Conservation (phyloP, 257 asterid species). For the Solanum gracilifrons region DNA sequence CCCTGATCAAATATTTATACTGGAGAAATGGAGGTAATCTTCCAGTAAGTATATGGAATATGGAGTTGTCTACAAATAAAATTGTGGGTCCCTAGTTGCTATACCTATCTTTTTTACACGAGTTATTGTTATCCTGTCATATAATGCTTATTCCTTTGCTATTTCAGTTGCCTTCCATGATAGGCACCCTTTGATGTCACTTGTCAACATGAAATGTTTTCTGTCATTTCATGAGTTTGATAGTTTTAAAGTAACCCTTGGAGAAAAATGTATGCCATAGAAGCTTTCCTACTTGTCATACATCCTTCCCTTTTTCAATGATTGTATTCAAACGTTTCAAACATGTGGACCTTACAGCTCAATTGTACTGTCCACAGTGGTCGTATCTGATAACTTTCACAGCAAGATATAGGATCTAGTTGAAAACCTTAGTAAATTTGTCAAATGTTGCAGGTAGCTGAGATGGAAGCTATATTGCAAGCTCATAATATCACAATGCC, state of each 20-base stretch:
- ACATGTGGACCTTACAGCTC: not conserved
- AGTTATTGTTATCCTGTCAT: not conserved
- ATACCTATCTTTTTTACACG: not conserved
- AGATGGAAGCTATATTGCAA: conserved; percentile 78
- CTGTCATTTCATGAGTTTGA: not conserved
- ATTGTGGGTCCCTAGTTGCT: not conserved
- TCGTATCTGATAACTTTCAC: not conserved
- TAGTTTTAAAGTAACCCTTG: not conserved
- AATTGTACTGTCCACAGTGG: not conserved
- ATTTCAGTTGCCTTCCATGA: not conserved
- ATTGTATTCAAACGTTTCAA: not conserved
- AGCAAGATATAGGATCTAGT: not conserved
- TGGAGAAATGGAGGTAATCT: not conserved
- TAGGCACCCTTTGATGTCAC: not conserved
- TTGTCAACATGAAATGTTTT: not conserved
- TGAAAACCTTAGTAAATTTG: not conserved
- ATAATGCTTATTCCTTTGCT: not conserved
- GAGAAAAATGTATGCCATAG: not conserved
- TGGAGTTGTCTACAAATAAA: not conserved
- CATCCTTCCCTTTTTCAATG: not conserved
- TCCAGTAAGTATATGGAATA: not conserved
- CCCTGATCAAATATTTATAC: not conserved
- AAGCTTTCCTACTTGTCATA: not conserved
- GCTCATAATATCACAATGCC: conserved; percentile 70
- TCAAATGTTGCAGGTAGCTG: conserved; percentile 49